phyloP scores from a whole-genome alignment of 352 stramenopile genomes.

The Phytophthora pinifolia region DNA sequence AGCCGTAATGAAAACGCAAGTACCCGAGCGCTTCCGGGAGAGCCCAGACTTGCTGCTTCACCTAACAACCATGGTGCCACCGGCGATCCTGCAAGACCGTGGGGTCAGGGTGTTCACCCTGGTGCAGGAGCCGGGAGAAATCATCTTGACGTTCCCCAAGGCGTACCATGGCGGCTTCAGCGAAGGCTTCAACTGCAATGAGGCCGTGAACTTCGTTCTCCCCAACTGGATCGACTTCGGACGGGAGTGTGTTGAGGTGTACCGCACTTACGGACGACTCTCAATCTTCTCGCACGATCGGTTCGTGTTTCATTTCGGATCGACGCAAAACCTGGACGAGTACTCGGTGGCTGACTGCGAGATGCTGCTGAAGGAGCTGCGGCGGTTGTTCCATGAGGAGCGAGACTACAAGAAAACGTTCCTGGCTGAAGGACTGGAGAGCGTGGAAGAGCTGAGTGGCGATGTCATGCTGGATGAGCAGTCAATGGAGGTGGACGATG shows the following conservation, averaged over 20 bases:
- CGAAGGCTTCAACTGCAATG: constrained; percentile 94
- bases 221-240: constrained; percentile 87
- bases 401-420: constrained; percentile 61
- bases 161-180: constrained; percentile 97
- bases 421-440: constrained; percentile 39
- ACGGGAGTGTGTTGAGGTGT: constrained; percentile 67
- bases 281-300: constrained; percentile 85
- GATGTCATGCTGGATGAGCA: constrained; percentile 73
- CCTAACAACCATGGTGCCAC: constrained; percentile 74
- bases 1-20: constrained; percentile 39
- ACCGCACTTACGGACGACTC: constrained; percentile 54
- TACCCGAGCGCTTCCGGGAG: constrained; percentile 64
- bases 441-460: constrained; percentile 57
- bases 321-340: constrained; percentile 62
- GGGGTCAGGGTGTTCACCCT: constrained; percentile 66
- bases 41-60: constrained; percentile 70
- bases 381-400: constrained; percentile 72
- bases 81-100: constrained; percentile 41
- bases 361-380: constrained; percentile 65
- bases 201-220: constrained; percentile 88
- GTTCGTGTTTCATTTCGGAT: constrained; percentile 80
- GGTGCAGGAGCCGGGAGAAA: constrained; percentile 91
- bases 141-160: constrained; percentile 97
- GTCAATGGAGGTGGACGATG: constrained; percentile 74
- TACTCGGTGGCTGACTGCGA: constrained; percentile 62